Percentiles rank a stretch among this genome's conserved stretches.
These are phyloP conservation scores for Rhytidiadelphus loreus DNA, from an alignment of 225 moss, liverwort and hornwort genomes.

Conservation along the genomic window DNA sequence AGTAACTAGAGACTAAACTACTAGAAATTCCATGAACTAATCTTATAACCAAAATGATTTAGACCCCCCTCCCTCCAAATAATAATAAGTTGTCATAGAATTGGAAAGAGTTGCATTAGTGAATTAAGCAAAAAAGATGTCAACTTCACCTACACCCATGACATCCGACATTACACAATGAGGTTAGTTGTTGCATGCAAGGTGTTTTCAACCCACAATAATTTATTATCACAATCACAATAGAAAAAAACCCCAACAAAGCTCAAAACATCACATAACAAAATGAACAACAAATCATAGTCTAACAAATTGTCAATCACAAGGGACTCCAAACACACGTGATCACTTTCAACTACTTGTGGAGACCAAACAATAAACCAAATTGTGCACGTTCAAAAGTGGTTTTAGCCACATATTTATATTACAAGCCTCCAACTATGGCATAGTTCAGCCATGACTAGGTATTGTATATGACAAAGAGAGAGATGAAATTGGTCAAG, in stretches of 20 bases:
- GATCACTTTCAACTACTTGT: neutral
- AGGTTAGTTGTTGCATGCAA: fast-evolving
- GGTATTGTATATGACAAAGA: neutral
- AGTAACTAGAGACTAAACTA: neutral
- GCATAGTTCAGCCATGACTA: neutral
- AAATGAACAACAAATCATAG: neutral
- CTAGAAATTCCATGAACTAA: neutral
- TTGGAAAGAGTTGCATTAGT: neutral
- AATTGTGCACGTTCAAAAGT: neutral
- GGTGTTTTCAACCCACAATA: neutral
- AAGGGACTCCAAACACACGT: neutral
- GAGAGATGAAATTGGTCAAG: fast-evolving
- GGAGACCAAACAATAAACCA: fast-evolving
- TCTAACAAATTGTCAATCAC: neutral
- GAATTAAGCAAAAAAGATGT: neutral
- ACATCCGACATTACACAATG: neutral
- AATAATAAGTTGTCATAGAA: neutral
- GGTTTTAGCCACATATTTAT: neutral
- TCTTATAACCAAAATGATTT: fast-evolving
- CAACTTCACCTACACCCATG: neutral
- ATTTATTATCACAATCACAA: neutral
- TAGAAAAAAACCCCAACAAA: neutral
- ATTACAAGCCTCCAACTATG: neutral
- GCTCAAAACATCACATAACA: neutral
- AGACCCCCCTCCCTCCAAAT: too few relatives aligned